A percentile compares a stretch with the other conserved stretches of the same genome.
phyloP scores from a whole-genome alignment of 1,284 basidiomycete species.

The Phlebopus sp. region DNA sequence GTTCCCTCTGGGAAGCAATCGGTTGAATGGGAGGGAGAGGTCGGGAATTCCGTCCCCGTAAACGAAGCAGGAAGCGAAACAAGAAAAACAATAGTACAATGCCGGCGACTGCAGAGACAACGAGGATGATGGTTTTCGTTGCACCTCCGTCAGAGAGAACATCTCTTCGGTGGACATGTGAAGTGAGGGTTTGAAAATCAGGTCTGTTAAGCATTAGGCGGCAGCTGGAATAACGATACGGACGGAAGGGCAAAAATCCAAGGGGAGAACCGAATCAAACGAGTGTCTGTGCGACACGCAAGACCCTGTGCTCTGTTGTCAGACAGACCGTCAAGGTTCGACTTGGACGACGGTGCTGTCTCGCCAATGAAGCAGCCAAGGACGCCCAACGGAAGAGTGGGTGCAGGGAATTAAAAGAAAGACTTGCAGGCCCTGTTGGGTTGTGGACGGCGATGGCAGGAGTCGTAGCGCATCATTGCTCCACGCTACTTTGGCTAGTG shows the following conservation, averaged over 20 bases:
- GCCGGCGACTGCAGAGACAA: constrained; percentile 40
- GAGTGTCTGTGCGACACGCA: not conserved
- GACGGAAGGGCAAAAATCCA: not conserved
- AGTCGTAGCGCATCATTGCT: not conserved
- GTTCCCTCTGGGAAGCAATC: constrained; percentile 56
- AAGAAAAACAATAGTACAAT: constrained; percentile 39
- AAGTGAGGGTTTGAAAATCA: constrained; percentile 17
- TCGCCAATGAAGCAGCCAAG: not conserved
- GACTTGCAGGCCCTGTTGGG: not conserved
- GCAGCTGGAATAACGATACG: not conserved
- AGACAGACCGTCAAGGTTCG: no score
- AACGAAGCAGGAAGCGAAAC: constrained; percentile 37
- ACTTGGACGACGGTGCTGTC: no score
- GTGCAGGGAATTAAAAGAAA: not conserved
- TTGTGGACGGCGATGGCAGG: not conserved
- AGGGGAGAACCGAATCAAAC: not conserved
- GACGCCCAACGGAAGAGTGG: not conserved
- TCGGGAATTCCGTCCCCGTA: constrained; percentile 30
- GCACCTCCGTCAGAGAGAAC: constrained; percentile 10
- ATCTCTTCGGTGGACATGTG: constrained; percentile 1
- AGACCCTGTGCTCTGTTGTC: not conserved
- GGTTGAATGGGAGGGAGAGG: constrained; percentile 60
- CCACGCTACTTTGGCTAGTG: not conserved
- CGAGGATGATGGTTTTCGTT: constrained; percentile 48
- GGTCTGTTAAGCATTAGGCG: constrained; percentile 21